Conservation (phyloP, 2,329 filamentous ascomycete genomes). For the Berkeleyomyces rouxiae region DNA sequence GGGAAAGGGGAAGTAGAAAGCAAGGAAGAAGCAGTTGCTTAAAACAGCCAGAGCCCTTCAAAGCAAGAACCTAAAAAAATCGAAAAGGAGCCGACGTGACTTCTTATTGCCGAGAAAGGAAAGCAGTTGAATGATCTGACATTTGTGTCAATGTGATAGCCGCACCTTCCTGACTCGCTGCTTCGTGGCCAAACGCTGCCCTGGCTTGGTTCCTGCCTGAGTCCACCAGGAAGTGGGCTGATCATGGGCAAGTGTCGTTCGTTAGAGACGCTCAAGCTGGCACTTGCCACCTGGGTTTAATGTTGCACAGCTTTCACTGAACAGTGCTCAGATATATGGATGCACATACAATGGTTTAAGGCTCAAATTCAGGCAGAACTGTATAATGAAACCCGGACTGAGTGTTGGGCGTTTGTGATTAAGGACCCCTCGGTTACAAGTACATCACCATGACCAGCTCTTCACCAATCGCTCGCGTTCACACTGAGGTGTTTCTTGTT, state of each 20-base stretch:
- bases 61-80: background rate
- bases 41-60: background rate
- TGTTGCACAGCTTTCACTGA: background rate
- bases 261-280: conserved; percentile 5
- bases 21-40: background rate
- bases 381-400: too few relatives aligned
- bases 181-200: background rate
- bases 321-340: background rate
- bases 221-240: conserved; percentile 12
- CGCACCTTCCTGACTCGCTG: conserved; percentile 2
- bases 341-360: background rate
- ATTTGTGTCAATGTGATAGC: background rate
- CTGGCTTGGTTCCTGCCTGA: conserved; percentile 1
- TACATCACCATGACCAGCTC: too few relatives aligned
- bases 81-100: background rate
- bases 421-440: too few relatives aligned
- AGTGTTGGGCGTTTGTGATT: too few relatives aligned
- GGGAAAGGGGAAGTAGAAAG: background rate
- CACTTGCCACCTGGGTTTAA: background rate
- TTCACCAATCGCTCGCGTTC: too few relatives aligned
- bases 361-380: background rate
- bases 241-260: conserved; percentile 13
- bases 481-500: background rate
- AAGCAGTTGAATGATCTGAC: conserved; percentile 2
- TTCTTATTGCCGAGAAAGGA: background rate